Evolutionary conservation across 306 rosid genomes (phyloP).

Genomic region (Gleditsia sinensis): DNA sequence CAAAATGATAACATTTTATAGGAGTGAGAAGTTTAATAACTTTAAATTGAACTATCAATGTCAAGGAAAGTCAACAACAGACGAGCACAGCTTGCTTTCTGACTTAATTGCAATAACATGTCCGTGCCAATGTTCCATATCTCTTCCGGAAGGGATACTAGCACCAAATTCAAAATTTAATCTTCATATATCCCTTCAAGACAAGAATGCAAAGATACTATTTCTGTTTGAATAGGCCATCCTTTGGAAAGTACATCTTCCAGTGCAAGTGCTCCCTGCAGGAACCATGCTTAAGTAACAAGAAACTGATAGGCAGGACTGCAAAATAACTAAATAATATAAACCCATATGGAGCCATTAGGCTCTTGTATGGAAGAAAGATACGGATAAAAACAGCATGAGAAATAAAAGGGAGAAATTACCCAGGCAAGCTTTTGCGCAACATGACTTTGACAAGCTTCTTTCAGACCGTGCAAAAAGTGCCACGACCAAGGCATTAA

Average conservation of each 20-base stretch:
- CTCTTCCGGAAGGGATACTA: constrained; percentile 89
- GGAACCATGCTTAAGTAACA: constrained; percentile 40
- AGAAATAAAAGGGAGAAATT: constrained; percentile 1
- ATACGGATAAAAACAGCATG: constrained; percentile 17
- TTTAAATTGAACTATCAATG: constrained; percentile 19
- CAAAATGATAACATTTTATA: constrained; percentile 26
- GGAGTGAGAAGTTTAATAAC: constrained; percentile 13
- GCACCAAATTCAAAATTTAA: constrained; percentile 76
- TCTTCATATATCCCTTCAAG: constrained; percentile 82
- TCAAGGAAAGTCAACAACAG: constrained; percentile 6
- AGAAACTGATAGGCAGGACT: constrained; percentile 24
- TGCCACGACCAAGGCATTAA: constrained; percentile 90
- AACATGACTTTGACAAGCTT: constrained; percentile 87
- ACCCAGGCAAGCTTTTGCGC: constrained; percentile 90
- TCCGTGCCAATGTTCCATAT: constrained; percentile 69
- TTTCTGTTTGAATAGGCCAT: constrained; percentile 79
- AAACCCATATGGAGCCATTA: not conserved
- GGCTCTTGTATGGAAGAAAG: constrained; percentile 6
- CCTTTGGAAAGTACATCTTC: constrained; percentile 93
- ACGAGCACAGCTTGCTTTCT: constrained; percentile 73
- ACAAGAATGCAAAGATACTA: constrained; percentile 60
- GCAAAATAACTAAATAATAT: constrained; percentile 27
- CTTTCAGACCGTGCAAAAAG: constrained; percentile 95
- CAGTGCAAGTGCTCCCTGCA: constrained; percentile 88
- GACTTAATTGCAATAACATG: constrained; percentile 71